Evolutionary conservation across 148 eudicot genomes (phyloP), one percentile per base, ranked within the genome.

Genomic region (Rhododendron kiyosumense): DNA sequence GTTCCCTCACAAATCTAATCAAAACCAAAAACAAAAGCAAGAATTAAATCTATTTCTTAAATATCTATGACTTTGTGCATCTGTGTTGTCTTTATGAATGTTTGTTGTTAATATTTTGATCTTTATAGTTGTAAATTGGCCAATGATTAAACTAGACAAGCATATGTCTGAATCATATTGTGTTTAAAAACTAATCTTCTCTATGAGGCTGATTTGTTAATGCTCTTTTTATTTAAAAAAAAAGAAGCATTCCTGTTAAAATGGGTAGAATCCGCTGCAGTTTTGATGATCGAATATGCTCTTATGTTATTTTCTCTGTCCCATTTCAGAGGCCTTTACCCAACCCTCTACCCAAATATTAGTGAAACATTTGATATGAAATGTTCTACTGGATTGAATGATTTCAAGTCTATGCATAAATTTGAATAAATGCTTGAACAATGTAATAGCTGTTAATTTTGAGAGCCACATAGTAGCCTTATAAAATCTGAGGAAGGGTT

Each of bases 181-280:
- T 95, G 98, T 91, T 88, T 96, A 87, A 8, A 13, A 67, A 45
- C 94, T 95, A 93, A 95, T 94, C 94, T 95, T 95, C 95, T 95
- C 94, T 91, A 94, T 95, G 96, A 95, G 95, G 96, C 95, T 93
- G 20, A 9, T 30, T 24, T 22, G 4, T 2, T 74, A 5, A 12
- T 69, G 5, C 18, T 57, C 43, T 5, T 41, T 0, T 41, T 41
- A 2, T 36, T 36, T 36, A 36, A 41, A n/a, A n/a, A n/a, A n/a
- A n/a, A n/a, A n/a, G n/a, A n/a, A n/a, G n/a, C n/a, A 41, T 20
- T 18, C 7, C 69, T 13, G 9, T 5, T 24, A 2, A 22, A 22
- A 22, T 63, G 4, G 28, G 12, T 63, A 24, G 28, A 2, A 8
- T 63, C 69, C 26, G 7, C 69, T 61, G 10, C 26, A 61, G 26